Evolutionary conservation across 495 filamentous ascomycete genomes (phyloP).

Genomic region (Saxispiralis lemnorum): DNA sequence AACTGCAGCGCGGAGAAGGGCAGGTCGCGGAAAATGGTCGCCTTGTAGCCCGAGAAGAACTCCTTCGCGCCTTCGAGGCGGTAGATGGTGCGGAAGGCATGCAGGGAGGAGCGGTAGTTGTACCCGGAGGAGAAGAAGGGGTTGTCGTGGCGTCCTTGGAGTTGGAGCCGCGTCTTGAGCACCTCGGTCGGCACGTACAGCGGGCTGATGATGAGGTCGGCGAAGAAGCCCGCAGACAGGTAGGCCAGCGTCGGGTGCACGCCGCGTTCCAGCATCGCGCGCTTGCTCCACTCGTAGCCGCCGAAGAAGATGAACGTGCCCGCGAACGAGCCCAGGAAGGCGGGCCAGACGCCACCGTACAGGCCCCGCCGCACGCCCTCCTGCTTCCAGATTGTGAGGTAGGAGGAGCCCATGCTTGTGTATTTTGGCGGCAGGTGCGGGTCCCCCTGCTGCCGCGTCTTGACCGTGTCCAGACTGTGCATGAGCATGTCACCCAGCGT

Average conservation of each 20-base stretch:
- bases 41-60: slow-evolving; percentile 84
- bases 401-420: slow-evolving; percentile 70
- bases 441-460: slow-evolving; percentile 96
- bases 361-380: slow-evolving; percentile 75
- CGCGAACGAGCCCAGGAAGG: slow-evolving; percentile 79
- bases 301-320: slow-evolving; percentile 93
- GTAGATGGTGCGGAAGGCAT: slow-evolving; percentile 72
- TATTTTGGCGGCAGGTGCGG: slow-evolving; percentile 82
- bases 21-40: slow-evolving; percentile 84
- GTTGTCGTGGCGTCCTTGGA: slow-evolving; percentile 90
- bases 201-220: slow-evolving; percentile 77
- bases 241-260: slow-evolving; percentile 66
- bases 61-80: slow-evolving; percentile 64
- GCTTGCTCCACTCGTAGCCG: slow-evolving; percentile 87
- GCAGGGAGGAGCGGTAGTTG: slow-evolving; percentile 65
- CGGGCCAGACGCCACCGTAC: slow-evolving; percentile 84
- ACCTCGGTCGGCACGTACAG: slow-evolving; percentile 95
- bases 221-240: slow-evolving; percentile 69
- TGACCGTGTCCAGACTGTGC: slow-evolving; percentile 97
- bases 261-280: slow-evolving; percentile 65
- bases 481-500: slow-evolving; percentile 92
- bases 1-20: slow-evolving; percentile 93
- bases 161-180: slow-evolving; percentile 81
- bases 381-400: slow-evolving; percentile 79
- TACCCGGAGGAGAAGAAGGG: slow-evolving; percentile 82